Percentiles rank a stretch among this genome's conserved stretches.
These are phyloP conservation scores for Hyaloscypha hepaticicola DNA, from an alignment of 495 filamentous ascomycete genomes.

Conservation along the genomic window DNA sequence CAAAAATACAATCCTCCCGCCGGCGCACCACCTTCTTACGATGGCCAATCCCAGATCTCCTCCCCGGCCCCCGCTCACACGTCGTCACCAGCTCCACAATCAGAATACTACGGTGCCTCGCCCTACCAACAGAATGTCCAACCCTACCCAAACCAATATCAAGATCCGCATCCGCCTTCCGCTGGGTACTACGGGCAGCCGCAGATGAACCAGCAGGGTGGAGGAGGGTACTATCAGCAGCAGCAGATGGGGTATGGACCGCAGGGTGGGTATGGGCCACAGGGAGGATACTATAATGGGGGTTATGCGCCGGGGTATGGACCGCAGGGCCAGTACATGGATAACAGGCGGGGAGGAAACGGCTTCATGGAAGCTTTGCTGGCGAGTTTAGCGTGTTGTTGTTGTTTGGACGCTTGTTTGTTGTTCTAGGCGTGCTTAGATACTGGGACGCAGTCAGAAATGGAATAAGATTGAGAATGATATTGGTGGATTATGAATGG, in stretches of 20 bases:
- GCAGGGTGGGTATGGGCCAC: slow-evolving; percentile 21
- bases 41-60: slow-evolving; percentile 15
- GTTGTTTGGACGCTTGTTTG: slow-evolving; percentile 32
- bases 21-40: slow-evolving; percentile 21
- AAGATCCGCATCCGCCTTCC: not conserved
- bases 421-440: no score
- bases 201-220: slow-evolving; percentile 13
- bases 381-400: slow-evolving; percentile 31
- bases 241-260: slow-evolving; percentile 19
- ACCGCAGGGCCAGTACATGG: slow-evolving; percentile 28
- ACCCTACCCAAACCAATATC: not conserved
- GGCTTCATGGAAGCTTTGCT: slow-evolving; percentile 26
- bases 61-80: slow-evolving; percentile 25
- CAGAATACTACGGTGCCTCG: slow-evolving; percentile 9
- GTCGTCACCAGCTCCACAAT: not conserved
- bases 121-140: not conserved
- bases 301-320: slow-evolving; percentile 24
- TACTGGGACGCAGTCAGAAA: not conserved
- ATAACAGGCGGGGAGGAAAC: slow-evolving; percentile 11
- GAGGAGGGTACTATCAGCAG: slow-evolving; percentile 1
- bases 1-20: slow-evolving; percentile 23
- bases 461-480: not conserved
- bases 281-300: slow-evolving; percentile 21
- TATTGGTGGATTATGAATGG: no score
- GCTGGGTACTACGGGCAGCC: slow-evolving; percentile 25